Conservation (phyloP, 345 rosid species). For the Brassica rapa region DNA sequence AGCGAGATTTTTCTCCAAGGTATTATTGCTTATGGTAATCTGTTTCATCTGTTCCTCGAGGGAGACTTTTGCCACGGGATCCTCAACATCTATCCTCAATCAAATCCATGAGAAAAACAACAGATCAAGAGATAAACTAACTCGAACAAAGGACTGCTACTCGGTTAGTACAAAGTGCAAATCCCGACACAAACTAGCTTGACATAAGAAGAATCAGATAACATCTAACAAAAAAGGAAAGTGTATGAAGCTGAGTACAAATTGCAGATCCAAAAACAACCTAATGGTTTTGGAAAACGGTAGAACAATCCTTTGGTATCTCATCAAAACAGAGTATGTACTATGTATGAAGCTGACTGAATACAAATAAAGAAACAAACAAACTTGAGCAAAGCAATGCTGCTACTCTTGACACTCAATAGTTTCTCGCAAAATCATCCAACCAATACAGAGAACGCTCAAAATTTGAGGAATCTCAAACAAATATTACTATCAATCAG, state of each 20-base stretch:
- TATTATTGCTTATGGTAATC: slow-evolving; percentile 47
- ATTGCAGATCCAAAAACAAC: not conserved
- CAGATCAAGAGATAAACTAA: not conserved
- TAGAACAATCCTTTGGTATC: not conserved
- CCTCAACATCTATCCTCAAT: not conserved
- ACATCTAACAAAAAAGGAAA: not conserved
- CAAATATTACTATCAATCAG: too few relatives aligned
- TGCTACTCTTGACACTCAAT: too few relatives aligned
- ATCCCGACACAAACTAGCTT: not conserved
- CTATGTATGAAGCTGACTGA: not conserved
- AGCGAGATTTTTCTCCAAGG: slow-evolving; percentile 57
- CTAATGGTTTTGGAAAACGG: not conserved
- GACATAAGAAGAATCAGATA: not conserved
- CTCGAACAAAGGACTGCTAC: not conserved
- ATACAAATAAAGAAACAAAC: too few relatives aligned
- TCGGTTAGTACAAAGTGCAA: not conserved
- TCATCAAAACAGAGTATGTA: too few relatives aligned
- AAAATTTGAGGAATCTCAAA: too few relatives aligned
- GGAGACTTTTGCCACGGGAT: slow-evolving; percentile 29
- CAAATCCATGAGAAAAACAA: not conserved
- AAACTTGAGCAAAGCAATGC: too few relatives aligned
- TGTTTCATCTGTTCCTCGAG: slow-evolving; percentile 62
- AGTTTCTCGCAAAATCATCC: not conserved
- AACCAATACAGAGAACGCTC: not conserved
- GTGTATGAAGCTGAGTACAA: not conserved